phyloP scores from a whole-genome alignment of 306 rosid genomes.

The Herpetospermum pedunculosum region DNA sequence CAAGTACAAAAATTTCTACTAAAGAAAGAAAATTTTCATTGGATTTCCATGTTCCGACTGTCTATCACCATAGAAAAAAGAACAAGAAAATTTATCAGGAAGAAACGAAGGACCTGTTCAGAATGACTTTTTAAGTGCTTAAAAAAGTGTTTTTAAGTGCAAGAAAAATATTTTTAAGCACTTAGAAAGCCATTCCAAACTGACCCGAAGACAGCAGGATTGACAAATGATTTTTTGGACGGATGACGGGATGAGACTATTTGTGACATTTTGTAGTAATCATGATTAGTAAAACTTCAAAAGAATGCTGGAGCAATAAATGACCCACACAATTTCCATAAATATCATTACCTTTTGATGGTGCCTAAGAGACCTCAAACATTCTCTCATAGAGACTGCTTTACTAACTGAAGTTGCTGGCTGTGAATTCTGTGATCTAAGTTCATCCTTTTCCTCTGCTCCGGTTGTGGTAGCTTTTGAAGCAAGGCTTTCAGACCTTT shows the following conservation, averaged over 20 bases:
- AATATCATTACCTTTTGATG: constrained; percentile 63
- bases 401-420: constrained; percentile 77
- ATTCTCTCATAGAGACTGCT: constrained; percentile 82
- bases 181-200: too few relatives aligned
- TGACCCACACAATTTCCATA: background rate
- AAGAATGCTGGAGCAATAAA: background rate
- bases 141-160: too few relatives aligned
- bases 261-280: background rate
- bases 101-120: too few relatives aligned
- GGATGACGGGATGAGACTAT: background rate
- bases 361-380: constrained; percentile 83
- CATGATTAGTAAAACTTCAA: background rate
- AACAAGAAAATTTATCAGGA: background rate
- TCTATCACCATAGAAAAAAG: background rate
- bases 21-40: background rate
- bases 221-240: background rate
- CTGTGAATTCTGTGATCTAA: constrained; percentile 38
- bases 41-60: background rate
- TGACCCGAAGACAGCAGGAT: too few relatives aligned
- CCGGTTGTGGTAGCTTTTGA: constrained; percentile 12
- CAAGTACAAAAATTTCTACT: background rate
- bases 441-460: constrained; percentile 26
- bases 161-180: too few relatives aligned
- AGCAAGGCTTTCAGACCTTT: constrained; percentile 17
- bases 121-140: too few relatives aligned